Conservation (phyloP, 2,329 filamentous ascomycete species). For the Grosmannia clavigera region DNA sequence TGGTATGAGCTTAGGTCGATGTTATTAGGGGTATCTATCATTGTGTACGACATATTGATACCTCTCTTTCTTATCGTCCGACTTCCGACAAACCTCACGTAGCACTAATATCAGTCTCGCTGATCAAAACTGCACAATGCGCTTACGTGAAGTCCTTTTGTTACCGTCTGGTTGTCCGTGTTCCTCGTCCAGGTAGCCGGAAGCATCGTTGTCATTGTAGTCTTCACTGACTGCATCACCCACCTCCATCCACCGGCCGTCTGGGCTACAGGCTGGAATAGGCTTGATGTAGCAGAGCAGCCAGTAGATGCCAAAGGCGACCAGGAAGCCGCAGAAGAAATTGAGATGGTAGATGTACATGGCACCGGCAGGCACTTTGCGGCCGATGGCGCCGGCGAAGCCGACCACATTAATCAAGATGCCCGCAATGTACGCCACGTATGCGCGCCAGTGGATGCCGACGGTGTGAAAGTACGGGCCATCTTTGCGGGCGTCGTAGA, state of each 20-base stretch:
- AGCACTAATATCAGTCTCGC: no score
- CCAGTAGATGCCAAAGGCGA: slow-evolving; percentile 58
- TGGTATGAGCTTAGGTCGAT: no score
- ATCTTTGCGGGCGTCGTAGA: slow-evolving; percentile 59
- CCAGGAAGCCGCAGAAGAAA: slow-evolving; percentile 74
- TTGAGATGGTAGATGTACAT: slow-evolving; percentile 83
- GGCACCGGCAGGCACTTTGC: slow-evolving; percentile 60
- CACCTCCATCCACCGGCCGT: slow-evolving; percentile 59
- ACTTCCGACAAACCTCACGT: no score
- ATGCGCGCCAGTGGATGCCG: slow-evolving; percentile 75
- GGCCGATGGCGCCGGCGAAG: slow-evolving; percentile 71
- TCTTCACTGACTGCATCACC: slow-evolving; percentile 46
- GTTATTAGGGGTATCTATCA: no score
- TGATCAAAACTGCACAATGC: not conserved
- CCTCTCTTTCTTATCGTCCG: no score
- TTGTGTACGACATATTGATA: no score
- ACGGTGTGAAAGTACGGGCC: slow-evolving; percentile 62
- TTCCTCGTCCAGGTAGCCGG: not conserved
- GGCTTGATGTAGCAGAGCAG: slow-evolving; percentile 55
- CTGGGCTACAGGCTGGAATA: slow-evolving; percentile 58
- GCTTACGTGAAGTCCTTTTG: not conserved
- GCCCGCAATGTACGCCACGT: slow-evolving; percentile 67
- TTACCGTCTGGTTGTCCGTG: not conserved
- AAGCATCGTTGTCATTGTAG: not conserved
- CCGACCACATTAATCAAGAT: slow-evolving; percentile 87